Base-by-base conservation (phyloP, 345 rosid genomes). In the Dipteronia dyeriana region DNA sequence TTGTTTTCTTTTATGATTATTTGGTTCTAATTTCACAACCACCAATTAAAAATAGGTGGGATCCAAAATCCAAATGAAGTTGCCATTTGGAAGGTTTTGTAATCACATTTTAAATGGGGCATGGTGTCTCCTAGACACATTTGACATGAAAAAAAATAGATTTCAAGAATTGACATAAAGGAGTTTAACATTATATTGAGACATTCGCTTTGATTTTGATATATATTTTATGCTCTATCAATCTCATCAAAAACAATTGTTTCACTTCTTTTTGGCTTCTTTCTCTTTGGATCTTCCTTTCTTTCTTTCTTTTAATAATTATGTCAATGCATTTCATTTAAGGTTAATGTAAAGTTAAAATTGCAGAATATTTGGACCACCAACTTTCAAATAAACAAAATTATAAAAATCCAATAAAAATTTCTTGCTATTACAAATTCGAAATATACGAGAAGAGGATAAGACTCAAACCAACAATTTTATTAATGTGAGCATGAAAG, bases 231-330 rank as follows among this genome's bases (percentile, higher is more conserved):
- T n/a, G 29, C 34, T 14, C 64, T 51, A 64, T 71, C 43, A 43
- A 29, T 34, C 38, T 34, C 38, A 19, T 68, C 64, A 45, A 7
- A 31, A 70, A 43, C 84, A 31, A n/a, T 25, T 75, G 75, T 69
- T 64, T 66, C 73, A 14, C 25, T 45, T 66, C 80, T 74, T 87
- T 87, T 84, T 85, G 91, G 85, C 81, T 77, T 56, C 81, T 85
- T 85, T 34, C 73, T 49, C 64, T 34, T 26, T 73, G 57, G 34
- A 73, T 54, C 43, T 64, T 19, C 7, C 68, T 31, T 16, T 45
- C 47, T 23, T 45, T 34, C 38, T 34, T 34, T 34, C 6, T 34
- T 34, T 34, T 34, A 34, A 41, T 71, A 69, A 67, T 80, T 64
- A 12, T 43, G 47, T 53, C 63, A 25, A 16, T 68, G 20, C 71